Evolutionary conservation across 805 yeast genomes (phyloP), one percentile per base, ranked within the genome.

Genomic region (Saturnispora besseyi): DNA sequence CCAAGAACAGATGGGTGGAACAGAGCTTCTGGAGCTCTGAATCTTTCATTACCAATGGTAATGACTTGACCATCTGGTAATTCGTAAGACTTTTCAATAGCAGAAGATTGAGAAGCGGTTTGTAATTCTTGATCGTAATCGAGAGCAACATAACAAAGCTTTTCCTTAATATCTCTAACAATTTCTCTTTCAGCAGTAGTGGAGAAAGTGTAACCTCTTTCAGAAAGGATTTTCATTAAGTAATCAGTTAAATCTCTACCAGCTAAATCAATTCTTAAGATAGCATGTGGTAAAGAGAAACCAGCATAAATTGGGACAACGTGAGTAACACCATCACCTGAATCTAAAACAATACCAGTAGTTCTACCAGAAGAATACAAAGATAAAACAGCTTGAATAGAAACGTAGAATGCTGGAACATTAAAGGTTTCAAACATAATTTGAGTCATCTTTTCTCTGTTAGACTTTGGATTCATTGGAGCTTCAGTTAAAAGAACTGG

Each of bases 321-420:
- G 95, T 91, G 98, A 68, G 98, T 90, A 66, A 93, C 98, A 87
- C 99, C 99, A 72, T 91, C 99, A 84, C 99, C 99, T 59, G 97
- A 90, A 79, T 91, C 99, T 72, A 93, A 82, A 60, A 93, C 99
- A 67, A 91, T 90, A 88, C 99, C 99, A 61, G 99, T 93, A 66
- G 98, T 95, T 86, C 98, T 91, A 81, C 99, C 99, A 59, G 98
- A 90, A 51, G 99, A 89, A 81, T 93, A 93, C 70, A 93, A 81
- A 52, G 99, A 93, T 70, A 93, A 82, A 59, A 98, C 90, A 53
- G 98, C 45, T 79, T 91, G 99, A 71, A 93, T 91, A 64, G 95
- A 84, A 62, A 93, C 97, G 84, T 93, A 93, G 79, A 93, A 90
- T 55, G 99, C 99, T 68, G 99, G 99, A 60, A 90, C 97, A 75